These are phyloP conservation scores for Pythium insidiosum DNA, from an alignment of 352 stramenopile species.

Conservation along the genomic window DNA sequence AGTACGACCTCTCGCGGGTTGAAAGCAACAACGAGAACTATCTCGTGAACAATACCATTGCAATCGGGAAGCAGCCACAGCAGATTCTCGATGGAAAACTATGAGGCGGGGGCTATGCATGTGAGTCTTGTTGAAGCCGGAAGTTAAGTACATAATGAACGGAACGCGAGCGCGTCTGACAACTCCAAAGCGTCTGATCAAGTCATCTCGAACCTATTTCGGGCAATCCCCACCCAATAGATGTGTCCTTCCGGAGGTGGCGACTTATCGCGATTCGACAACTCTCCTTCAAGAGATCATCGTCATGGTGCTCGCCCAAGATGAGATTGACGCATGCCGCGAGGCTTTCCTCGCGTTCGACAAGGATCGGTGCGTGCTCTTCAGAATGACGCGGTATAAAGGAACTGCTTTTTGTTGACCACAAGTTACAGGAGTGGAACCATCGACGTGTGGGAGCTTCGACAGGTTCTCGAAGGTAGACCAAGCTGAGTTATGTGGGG, in stretches of 20 bases:
- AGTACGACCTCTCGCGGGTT: conserved; percentile 68
- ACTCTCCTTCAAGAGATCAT: too few species aligned
- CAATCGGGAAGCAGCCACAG: conserved; percentile 60
- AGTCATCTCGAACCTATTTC: too few species aligned
- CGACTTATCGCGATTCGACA: too few species aligned
- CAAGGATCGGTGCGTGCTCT: conserved; percentile 78
- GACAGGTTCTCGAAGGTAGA: conserved; percentile 89
- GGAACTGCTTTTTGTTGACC: background rate
- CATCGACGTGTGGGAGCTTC: conserved; percentile 94
- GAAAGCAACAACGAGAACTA: conserved; percentile 83
- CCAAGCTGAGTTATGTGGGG: background rate
- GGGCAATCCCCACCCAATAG: too few species aligned
- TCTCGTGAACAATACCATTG: conserved; percentile 67
- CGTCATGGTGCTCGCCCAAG: conserved; percentile 86
- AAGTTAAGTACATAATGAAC: too few species aligned
- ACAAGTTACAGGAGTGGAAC: conserved; percentile 69
- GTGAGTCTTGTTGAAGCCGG: too few species aligned
- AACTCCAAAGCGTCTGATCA: too few species aligned
- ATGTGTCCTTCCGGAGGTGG: too few species aligned
- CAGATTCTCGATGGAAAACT: too few species aligned
- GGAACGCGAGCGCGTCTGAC: too few species aligned
- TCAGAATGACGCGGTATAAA: background rate
- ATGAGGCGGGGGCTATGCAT: too few species aligned
- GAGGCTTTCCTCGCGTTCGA: conserved; percentile 97
- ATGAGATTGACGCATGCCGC: conserved; percentile 94